Percentiles rank a stretch among this genome's conserved stretches.
Evolutionary conservation across 2,329 filamentous ascomycete species (phyloP).

Genomic region (Lecanicillium sp.): DNA sequence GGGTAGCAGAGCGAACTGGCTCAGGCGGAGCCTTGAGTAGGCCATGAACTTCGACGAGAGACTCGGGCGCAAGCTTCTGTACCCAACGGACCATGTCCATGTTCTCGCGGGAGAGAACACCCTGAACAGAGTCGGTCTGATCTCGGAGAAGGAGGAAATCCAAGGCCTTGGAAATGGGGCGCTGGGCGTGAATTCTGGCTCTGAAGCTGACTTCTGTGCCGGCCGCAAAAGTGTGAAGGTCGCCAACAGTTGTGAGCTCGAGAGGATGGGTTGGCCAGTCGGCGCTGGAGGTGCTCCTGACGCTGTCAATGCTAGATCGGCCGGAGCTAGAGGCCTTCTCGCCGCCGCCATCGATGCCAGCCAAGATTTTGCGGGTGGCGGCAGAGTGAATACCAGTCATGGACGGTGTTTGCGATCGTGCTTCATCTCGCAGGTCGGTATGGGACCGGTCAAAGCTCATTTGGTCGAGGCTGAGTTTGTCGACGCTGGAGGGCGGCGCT

Average conservation of each 20-base stretch:
- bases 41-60: conserved; percentile 69
- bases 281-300: conserved; percentile 26
- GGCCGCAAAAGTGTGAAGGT: conserved; percentile 27
- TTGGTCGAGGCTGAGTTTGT: conserved; percentile 7
- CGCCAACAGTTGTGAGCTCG: conserved; percentile 29
- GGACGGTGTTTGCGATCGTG: conserved; percentile 2
- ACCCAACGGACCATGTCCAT: conserved; percentile 81
- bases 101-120: conserved; percentile 53
- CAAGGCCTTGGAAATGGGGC: conserved; percentile 72
- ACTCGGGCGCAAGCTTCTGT: conserved; percentile 72
- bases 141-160: conserved; percentile 84
- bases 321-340: conserved; percentile 5
- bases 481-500: not conserved
- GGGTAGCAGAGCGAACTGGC: conserved; percentile 65
- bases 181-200: conserved; percentile 50
- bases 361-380: conserved; percentile 8
- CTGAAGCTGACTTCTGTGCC: conserved; percentile 34
- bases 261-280: conserved; percentile 31
- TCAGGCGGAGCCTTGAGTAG: conserved; percentile 66
- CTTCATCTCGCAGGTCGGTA: conserved; percentile 6
- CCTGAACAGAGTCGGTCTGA: conserved; percentile 70
- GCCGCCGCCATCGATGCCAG: conserved; percentile 8
- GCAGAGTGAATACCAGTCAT: conserved; percentile 6
- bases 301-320: conserved; percentile 20
- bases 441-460: conserved; percentile 7